phyloP scores from a whole-genome alignment of 169 alveolate genomes.

The Amoebophrya sp. region DNA sequence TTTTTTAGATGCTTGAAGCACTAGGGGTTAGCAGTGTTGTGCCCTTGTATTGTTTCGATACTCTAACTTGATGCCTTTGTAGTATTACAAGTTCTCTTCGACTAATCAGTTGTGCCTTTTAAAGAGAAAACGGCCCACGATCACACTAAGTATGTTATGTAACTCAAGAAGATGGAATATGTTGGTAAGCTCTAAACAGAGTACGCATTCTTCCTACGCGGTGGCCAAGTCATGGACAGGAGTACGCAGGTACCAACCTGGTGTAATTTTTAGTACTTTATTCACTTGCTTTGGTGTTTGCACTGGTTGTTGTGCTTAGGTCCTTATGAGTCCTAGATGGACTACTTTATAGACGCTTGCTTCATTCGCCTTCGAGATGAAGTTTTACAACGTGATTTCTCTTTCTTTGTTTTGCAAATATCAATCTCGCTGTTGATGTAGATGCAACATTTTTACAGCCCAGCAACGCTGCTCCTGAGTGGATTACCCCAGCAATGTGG shows the following conservation, averaged over 20 bases:
- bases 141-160: constrained; percentile 31
- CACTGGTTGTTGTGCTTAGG: no score
- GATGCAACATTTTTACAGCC: constrained; percentile 51
- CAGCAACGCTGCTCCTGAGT: constrained; percentile 78
- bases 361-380: not conserved
- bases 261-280: no score
- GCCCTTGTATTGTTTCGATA: not conserved
- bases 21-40: not conserved
- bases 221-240: constrained; percentile 73
- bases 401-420: not conserved
- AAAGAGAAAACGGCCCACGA: not conserved
- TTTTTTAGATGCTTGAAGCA: not conserved
- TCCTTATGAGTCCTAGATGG: not conserved
- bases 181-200: no score
- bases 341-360: not conserved
- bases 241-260: constrained; percentile 50
- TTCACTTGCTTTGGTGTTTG: no score
- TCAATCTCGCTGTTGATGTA: not conserved
- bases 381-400: not conserved
- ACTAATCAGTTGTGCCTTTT: not conserved
- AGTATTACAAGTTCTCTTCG: not conserved
- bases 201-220: constrained; percentile 61
- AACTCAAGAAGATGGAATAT: constrained; percentile 37
- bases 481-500: constrained; percentile 79
- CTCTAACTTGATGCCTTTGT: not conserved